Base-by-base conservation (phyloP, 2,329 filamentous ascomycete genomes). In the Aspergillus caelatus region DNA sequence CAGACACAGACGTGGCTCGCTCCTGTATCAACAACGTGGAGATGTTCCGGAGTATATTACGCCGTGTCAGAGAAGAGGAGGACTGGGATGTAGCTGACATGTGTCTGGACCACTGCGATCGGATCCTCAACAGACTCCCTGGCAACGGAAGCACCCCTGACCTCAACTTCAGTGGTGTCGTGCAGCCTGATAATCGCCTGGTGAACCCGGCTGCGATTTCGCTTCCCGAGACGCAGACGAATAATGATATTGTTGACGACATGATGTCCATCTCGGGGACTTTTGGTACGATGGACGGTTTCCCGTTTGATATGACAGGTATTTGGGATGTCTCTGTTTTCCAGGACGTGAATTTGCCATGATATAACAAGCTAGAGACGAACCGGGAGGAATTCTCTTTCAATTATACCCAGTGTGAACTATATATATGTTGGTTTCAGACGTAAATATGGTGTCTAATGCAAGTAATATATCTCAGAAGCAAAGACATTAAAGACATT, bases 1-100 rank as follows among this genome's bases (percentile, higher is more conserved):
- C 79, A 21, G 81, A 85, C 61, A 68, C 74, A 1, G 77, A 80
- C 26, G 77, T 82, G 19, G 79, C 82, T 11, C 79, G 78, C 10
- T 77, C 79, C 3, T 83, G 80, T 58, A 78, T 85, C 55, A 62
- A 76, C 8, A 81, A 82, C 30, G 81, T 85, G 2, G 79, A 84
- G 62, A 78, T 77, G 3, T 77, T 85, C 48, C 80, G 83, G 43
- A 76, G 78, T 9, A 80, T 82, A 36, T 79, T 85, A 9, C 80
- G 81, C 46, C 75, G 78, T 54, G 81, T 82, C 26, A 76, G 79
- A 16, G 80, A 81, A 34, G 80, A 84, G 57, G 81, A 84, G 67
- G 80, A 83, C 57, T 86, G 84, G 84, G 84, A 86, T 65, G 79
- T 86, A 10, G 84, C 84, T 9, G 81, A 83, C 56, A 85, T 85